These are phyloP conservation scores for Hevea brasiliensis DNA, from an alignment of 345 rosid genomes.

Conservation along the genomic window DNA sequence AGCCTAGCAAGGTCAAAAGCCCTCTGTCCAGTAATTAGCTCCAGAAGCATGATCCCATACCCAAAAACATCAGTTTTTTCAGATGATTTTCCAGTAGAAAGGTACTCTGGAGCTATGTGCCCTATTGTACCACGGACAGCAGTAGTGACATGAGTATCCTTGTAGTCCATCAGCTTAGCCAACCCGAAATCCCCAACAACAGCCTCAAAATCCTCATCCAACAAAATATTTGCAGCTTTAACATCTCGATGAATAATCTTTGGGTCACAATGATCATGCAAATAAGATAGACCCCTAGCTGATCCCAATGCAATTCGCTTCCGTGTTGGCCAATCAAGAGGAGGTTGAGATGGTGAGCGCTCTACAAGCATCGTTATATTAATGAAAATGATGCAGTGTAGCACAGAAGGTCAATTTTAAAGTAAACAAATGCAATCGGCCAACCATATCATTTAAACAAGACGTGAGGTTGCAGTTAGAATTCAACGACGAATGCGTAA, in stretches of 20 bases:
- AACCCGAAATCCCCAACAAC: slow-evolving; percentile 97
- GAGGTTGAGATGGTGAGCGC: slow-evolving; percentile 78
- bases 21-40: slow-evolving; percentile 93
- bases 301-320: slow-evolving; percentile 90
- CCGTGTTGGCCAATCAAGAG: slow-evolving; percentile 88
- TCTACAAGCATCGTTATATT: slow-evolving; percentile 41
- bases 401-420: neutral
- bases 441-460: slow-evolving; percentile 1
- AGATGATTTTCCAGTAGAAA: slow-evolving; percentile 92
- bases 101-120: slow-evolving; percentile 95
- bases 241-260: slow-evolving; percentile 98
- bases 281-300: slow-evolving; percentile 90
- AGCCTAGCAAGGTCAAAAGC: slow-evolving; percentile 97
- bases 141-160: slow-evolving; percentile 96
- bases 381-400: neutral
- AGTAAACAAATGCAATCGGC: neutral
- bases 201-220: slow-evolving; percentile 97
- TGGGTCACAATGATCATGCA: slow-evolving; percentile 98
- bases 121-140: slow-evolving; percentile 98
- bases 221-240: slow-evolving; percentile 91
- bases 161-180: slow-evolving; percentile 97
- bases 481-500: neutral
- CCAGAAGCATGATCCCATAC: slow-evolving; percentile 94
- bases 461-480: neutral
- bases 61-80: slow-evolving; percentile 98